phyloP scores from a whole-genome alignment of 2,329 filamentous ascomycete species.

The Chaetomium globosum region DNA sequence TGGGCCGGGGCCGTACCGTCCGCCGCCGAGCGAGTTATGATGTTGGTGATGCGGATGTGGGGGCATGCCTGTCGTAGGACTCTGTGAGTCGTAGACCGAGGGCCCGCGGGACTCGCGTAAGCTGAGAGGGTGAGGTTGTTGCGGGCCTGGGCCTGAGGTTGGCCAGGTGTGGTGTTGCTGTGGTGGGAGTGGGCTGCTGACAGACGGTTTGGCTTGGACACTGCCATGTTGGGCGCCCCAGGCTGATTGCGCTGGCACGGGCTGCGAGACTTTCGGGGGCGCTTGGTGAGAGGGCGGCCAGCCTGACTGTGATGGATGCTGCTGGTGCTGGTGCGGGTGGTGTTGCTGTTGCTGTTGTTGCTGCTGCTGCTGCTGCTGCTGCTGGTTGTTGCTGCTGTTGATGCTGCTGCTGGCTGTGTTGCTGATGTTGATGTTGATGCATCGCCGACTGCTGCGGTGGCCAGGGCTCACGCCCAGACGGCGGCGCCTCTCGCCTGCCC shows the following conservation, averaged over 20 bases:
- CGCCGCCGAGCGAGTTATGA: slow-evolving; percentile 39
- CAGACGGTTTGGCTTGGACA: slow-evolving; percentile 33
- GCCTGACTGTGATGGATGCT: slow-evolving; percentile 26
- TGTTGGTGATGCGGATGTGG: slow-evolving; percentile 36
- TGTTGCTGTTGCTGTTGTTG: slow-evolving; percentile 27
- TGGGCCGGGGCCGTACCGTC: slow-evolving; percentile 36
- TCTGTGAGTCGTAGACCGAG: slow-evolving; percentile 35
- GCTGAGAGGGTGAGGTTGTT: slow-evolving; percentile 36
- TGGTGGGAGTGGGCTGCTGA: slow-evolving; percentile 31
- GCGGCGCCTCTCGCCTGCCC: slow-evolving; percentile 48
- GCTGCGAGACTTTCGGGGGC: slow-evolving; percentile 32
- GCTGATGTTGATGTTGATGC: slow-evolving; percentile 32
- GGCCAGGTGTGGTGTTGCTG: slow-evolving; percentile 34
- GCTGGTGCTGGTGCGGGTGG: slow-evolving; percentile 35
- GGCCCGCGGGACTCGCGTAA: slow-evolving; percentile 34
- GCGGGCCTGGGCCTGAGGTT: slow-evolving; percentile 35
- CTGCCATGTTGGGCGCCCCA: slow-evolving; percentile 38
- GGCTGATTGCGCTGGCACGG: slow-evolving; percentile 33
- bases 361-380: slow-evolving; percentile 25
- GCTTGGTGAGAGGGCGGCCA: slow-evolving; percentile 29
- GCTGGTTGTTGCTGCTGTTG: slow-evolving; percentile 29
- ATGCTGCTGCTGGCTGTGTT: slow-evolving; percentile 29
- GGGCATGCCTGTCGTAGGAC: slow-evolving; percentile 33
- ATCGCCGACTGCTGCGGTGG: slow-evolving; percentile 41
- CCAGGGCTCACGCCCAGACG: slow-evolving; percentile 43